Percentiles rank a stretch among this genome's conserved stretches.
These are phyloP conservation scores for Tetradesmus obliquus DNA, from an alignment of 139 green algal genomes.

Conservation along the genomic window DNA sequence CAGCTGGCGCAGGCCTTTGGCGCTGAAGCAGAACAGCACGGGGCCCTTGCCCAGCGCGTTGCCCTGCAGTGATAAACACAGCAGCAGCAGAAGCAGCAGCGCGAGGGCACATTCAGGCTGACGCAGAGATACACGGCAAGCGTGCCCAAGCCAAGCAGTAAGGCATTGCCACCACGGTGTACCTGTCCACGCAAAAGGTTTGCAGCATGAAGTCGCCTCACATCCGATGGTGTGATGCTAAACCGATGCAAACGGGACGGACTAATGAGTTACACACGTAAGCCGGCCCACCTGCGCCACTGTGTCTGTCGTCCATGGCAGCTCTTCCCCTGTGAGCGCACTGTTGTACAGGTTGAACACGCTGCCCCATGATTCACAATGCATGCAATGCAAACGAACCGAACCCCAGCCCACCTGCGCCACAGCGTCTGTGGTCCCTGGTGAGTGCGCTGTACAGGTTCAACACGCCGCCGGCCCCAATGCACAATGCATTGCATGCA, in stretches of 20 bases:
- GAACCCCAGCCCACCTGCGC: background rate
- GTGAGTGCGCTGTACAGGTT: constrained; percentile 58
- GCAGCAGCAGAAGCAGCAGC: background rate
- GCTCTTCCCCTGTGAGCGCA: constrained; percentile 47
- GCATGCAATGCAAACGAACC: background rate
- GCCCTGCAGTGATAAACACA: constrained; percentile 63
- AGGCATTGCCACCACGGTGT: too few species aligned
- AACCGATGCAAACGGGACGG: too few species aligned
- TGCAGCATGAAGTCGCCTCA: too few species aligned
- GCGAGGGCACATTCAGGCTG: background rate
- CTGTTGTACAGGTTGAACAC: constrained; percentile 56
- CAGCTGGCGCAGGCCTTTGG: constrained; percentile 8
- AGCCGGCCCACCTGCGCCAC: background rate
- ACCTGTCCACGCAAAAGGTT: too few species aligned
- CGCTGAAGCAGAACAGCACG: constrained; percentile 71
- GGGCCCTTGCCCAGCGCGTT: constrained; percentile 86
- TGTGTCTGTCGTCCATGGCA: constrained; percentile 47
- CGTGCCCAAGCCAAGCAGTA: too few species aligned
- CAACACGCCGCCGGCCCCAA: constrained; percentile 50
- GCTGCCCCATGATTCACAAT: background rate
- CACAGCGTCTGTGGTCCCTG: constrained; percentile 25
- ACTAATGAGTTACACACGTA: too few species aligned
- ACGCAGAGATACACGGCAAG: too few species aligned
- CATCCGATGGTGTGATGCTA: too few species aligned
- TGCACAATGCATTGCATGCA: too few species aligned